phyloP scores from a whole-genome alignment of 352 stramenopile genomes.

The Saprolegnia parasitica region DNA sequence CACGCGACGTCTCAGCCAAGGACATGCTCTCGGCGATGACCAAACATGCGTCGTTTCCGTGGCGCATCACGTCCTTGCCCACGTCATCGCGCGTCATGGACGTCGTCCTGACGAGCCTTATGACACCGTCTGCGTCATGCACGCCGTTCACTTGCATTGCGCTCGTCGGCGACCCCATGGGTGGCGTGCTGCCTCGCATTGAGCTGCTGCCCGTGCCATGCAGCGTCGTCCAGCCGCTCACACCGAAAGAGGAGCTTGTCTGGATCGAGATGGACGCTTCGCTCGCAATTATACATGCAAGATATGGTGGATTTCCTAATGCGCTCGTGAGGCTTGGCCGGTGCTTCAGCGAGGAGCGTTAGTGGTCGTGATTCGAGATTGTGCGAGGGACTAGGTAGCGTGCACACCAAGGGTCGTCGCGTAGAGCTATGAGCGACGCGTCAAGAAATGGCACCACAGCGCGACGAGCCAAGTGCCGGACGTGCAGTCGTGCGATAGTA shows the following conservation, averaged over 20 bases:
- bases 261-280: constrained; percentile 35
- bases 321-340: too few species aligned
- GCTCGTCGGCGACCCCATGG: constrained; percentile 66
- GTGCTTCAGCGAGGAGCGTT: too few species aligned
- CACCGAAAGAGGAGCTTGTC: constrained; percentile 66
- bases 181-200: constrained; percentile 54
- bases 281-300: too few species aligned
- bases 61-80: constrained; percentile 40
- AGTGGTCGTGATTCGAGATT: too few species aligned
- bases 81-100: constrained; percentile 44
- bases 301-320: too few species aligned
- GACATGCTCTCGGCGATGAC: constrained; percentile 49
- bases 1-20: constrained; percentile 35
- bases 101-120: constrained; percentile 46
- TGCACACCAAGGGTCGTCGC: too few species aligned
- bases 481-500: too few species aligned
- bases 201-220: constrained; percentile 62
- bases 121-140: constrained; percentile 48
- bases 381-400: too few species aligned
- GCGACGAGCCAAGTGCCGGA: too few species aligned
- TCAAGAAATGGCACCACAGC: too few species aligned
- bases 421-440: too few species aligned
- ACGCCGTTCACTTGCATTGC: constrained; percentile 59
- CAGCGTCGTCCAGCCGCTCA: constrained; percentile 48
- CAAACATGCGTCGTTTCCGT: constrained; percentile 58